Conservation (phyloP, 2,329 filamentous ascomycete genomes). For the Sporothrix sp. region DNA sequence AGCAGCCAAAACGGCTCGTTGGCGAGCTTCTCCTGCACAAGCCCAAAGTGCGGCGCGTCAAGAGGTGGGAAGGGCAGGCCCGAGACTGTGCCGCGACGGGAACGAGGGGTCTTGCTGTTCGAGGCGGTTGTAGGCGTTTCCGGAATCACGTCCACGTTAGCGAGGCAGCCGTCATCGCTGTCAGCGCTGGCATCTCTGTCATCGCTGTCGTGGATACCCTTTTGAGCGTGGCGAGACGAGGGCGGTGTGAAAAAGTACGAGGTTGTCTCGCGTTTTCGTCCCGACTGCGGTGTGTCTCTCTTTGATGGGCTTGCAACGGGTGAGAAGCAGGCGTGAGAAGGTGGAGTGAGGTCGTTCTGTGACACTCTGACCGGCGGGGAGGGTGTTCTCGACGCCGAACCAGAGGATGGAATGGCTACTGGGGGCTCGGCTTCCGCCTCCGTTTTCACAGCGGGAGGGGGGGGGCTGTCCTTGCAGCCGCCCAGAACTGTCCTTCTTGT, state of each 20-base stretch:
- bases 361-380: background rate
- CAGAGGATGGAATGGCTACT: background rate
- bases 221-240: background rate
- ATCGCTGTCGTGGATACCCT: background rate
- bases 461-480: background rate
- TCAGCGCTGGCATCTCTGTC: background rate
- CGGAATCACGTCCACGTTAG: no score
- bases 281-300: slow-evolving; percentile 13
- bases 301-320: slow-evolving; percentile 2
- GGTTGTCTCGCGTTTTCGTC: slow-evolving; percentile 22
- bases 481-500: background rate
- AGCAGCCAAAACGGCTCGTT: slow-evolving; percentile 70
- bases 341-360: background rate
- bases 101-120: no score
- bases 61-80: slow-evolving; percentile 59
- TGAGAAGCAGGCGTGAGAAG: background rate
- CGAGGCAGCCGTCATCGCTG: background rate
- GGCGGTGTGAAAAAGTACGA: slow-evolving; percentile 27
- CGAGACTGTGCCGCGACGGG: slow-evolving; percentile 40
- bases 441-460: no score
- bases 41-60: slow-evolving; percentile 54
- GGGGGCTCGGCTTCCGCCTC: background rate
- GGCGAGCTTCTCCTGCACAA: slow-evolving; percentile 74
- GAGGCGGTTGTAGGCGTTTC: no score
- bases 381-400: background rate